A percentile compares a stretch with the other conserved stretches of the same genome.
Conservation (phyloP, 169 alveolate species). For the Cryptosporidium viatorum region DNA sequence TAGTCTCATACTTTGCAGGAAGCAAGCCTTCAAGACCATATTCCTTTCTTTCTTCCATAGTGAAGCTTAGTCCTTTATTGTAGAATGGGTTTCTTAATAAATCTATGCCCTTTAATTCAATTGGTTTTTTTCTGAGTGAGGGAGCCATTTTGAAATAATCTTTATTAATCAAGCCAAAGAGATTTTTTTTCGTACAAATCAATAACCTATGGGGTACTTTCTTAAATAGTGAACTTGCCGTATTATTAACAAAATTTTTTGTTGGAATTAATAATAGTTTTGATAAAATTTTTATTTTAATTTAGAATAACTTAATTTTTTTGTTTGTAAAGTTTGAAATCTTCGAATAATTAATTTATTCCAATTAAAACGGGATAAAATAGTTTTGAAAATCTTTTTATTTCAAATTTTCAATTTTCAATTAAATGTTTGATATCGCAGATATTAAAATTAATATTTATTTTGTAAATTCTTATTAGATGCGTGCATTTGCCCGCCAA, state of each 20-base stretch:
- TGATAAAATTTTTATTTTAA: slow-evolving; percentile 6
- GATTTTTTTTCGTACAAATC: neutral
- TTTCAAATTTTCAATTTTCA: neutral
- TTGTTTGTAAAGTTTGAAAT: neutral
- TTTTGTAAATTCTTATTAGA: neutral
- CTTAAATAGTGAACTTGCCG: neutral
- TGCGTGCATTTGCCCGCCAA: slow-evolving; percentile 29
- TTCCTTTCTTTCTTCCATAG: slow-evolving; percentile 74
- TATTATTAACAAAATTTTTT: neutral
- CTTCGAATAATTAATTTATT: too few species aligned
- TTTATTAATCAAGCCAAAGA: slow-evolving; percentile 2
- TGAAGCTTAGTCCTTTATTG: slow-evolving; percentile 76
- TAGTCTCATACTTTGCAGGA: slow-evolving; percentile 61
- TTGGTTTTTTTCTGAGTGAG: neutral
- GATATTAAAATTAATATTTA: neutral
- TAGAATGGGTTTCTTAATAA: slow-evolving; percentile 76
- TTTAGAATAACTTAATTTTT: neutral
- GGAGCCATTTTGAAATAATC: slow-evolving; percentile 3
- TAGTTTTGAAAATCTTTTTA: neutral
- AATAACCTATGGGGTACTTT: neutral
- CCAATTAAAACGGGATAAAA: neutral
- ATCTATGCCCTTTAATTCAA: slow-evolving; percentile 72
- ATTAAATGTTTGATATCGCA: neutral
- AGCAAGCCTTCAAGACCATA: slow-evolving; percentile 75
- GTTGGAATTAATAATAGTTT: slow-evolving; percentile 27